Percentiles rank a stretch among this genome's conserved stretches.
These are phyloP conservation scores for Paraphaeosphaeria sporulosa DNA, from an alignment of 2,329 filamentous ascomycete genomes.

Conservation along the genomic window DNA sequence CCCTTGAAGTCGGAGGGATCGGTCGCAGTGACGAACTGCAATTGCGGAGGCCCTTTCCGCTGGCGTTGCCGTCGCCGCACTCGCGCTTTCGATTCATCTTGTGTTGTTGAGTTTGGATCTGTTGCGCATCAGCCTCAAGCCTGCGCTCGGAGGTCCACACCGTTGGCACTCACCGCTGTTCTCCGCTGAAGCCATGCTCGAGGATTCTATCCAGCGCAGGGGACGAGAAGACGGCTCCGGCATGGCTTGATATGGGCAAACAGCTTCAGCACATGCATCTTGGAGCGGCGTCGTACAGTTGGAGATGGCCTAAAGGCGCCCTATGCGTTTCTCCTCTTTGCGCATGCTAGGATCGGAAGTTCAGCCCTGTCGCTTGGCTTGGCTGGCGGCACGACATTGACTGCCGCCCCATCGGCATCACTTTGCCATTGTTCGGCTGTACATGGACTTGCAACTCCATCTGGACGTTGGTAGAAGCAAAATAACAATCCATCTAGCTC, in stretches of 20 bases:
- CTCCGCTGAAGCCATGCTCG: conserved; percentile 4
- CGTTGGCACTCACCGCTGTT: background rate
- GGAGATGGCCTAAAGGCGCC: background rate
- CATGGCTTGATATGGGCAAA: background rate
- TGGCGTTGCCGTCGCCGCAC: conserved; percentile 26
- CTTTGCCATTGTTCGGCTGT: background rate
- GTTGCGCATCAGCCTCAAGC: conserved; percentile 9
- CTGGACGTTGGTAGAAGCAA: background rate
- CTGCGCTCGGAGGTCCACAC: conserved; percentile 2
- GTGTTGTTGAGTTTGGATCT: background rate
- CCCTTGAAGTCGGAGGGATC: conserved; percentile 42
- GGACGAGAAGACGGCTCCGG: background rate
- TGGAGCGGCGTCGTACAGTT: conserved; percentile 8
- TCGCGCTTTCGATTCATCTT: conserved; percentile 14
- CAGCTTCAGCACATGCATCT: conserved; percentile 4
- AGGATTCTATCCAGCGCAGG: conserved; percentile 4
- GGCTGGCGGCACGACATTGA: background rate
- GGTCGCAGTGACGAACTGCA: conserved; percentile 44
- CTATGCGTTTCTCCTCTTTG: background rate
- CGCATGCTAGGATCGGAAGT: conserved; percentile 3
- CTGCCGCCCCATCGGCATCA: background rate
- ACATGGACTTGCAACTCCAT: background rate
- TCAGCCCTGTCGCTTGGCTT: background rate
- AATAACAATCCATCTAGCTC: background rate
- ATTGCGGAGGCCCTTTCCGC: conserved; percentile 35